Evolutionary conservation across 805 yeast species (phyloP).

Genomic region (Lachancea mirantina): DNA sequence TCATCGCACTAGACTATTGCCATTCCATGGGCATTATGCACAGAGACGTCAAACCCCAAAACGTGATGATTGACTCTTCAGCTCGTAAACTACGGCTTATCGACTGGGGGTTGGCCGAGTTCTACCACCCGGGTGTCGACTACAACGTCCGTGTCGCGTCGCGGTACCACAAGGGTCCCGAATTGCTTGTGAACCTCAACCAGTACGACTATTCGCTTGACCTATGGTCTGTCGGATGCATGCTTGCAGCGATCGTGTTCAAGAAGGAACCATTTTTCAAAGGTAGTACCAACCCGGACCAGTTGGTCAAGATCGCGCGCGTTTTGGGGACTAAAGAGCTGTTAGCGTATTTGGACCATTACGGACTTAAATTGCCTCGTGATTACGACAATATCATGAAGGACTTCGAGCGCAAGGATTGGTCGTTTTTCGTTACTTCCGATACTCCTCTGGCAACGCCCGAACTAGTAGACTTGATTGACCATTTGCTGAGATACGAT

Average conservation of each 20-base stretch:
- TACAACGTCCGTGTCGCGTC: constrained; percentile 91
- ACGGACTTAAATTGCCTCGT: constrained; percentile 58
- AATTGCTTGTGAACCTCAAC: constrained; percentile 71
- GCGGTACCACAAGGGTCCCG: constrained; percentile 89
- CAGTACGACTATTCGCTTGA: constrained; percentile 85
- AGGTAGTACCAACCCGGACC: constrained; percentile 87
- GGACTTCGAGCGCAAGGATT: constrained; percentile 56
- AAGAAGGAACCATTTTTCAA: constrained; percentile 89
- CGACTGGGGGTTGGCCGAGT: constrained; percentile 95
- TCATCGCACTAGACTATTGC: constrained; percentile 76
- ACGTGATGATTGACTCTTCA: constrained; percentile 84
- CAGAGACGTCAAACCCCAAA: constrained; percentile 90
- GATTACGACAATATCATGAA: constrained; percentile 75
- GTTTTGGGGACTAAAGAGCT: constrained; percentile 81
- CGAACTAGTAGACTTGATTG: constrained; percentile 62
- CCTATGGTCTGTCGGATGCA: constrained; percentile 87
- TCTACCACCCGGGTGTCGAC: constrained; percentile 82
- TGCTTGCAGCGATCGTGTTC: constrained; percentile 83
- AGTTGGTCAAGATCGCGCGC: constrained; percentile 80
- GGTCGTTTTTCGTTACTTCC: constrained; percentile 54
- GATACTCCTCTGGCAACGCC: constrained; percentile 47
- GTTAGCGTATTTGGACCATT: constrained; percentile 56
- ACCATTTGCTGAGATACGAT: constrained; percentile 68
- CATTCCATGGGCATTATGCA: constrained; percentile 95
- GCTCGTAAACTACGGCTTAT: constrained; percentile 58